Evolutionary conservation across 2,329 filamentous ascomycete genomes (phyloP).

Genomic region (Alternaria tenuissima): DNA sequence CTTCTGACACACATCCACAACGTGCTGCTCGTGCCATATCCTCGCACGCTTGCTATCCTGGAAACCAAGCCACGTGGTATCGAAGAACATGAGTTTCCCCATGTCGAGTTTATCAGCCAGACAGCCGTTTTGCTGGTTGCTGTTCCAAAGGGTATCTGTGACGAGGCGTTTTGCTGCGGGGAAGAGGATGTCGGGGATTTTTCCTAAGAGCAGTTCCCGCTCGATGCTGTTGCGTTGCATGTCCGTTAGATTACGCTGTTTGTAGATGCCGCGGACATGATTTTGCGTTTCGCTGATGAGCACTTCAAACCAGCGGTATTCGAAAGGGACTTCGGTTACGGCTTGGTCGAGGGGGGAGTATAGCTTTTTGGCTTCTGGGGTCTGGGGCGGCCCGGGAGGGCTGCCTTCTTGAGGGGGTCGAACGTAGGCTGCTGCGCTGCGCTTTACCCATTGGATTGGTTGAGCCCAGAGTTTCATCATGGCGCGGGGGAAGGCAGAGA

Average conservation of each 20-base stretch:
- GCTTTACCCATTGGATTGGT: conserved; percentile 44
- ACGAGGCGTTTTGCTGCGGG: conserved; percentile 60
- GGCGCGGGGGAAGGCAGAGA: conserved; percentile 46
- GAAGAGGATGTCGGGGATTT: conserved; percentile 61
- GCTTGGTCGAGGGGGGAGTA: conserved; percentile 51
- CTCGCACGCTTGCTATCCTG: conserved; percentile 66
- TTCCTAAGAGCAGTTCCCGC: conserved; percentile 61
- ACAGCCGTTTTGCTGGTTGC: conserved; percentile 47
- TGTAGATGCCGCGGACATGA: conserved; percentile 68
- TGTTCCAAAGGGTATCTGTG: conserved; percentile 47
- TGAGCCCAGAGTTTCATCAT: conserved; percentile 50
- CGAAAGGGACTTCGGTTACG: conserved; percentile 53
- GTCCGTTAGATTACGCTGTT: conserved; percentile 54
- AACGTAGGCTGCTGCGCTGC: conserved; percentile 35
- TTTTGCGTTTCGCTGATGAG: conserved; percentile 68
- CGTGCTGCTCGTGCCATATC: conserved; percentile 67
- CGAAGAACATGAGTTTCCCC: conserved; percentile 74
- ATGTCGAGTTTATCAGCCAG: conserved; percentile 70
- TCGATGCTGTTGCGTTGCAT: conserved; percentile 59
- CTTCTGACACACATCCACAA: conserved; percentile 67
- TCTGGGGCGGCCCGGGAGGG: conserved; percentile 50
- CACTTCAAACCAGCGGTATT: conserved; percentile 56
- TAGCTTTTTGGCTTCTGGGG: conserved; percentile 54
- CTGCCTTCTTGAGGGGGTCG: conserved; percentile 48
- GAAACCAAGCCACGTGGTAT: conserved; percentile 74